Evolutionary conservation across 2,329 filamentous ascomycete genomes (phyloP).

Genomic region (Fusarium caatingaense): DNA sequence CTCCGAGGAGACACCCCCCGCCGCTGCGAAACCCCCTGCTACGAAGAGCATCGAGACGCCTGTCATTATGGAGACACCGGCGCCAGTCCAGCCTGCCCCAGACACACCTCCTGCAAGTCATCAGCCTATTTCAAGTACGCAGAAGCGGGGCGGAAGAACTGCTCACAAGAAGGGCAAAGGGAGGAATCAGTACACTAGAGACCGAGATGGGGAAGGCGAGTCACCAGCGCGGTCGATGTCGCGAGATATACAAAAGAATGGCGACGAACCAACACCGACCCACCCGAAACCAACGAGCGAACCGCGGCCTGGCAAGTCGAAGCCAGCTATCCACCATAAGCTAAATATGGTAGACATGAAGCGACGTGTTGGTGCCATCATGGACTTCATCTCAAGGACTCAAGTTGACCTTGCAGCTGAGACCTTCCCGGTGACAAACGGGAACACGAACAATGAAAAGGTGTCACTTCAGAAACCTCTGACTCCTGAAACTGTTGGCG

Average conservation of each 20-base stretch:
- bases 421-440: constrained; percentile 59
- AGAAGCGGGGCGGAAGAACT: constrained; percentile 70
- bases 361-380: constrained; percentile 82
- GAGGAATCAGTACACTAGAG: constrained; percentile 85
- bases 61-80: constrained; percentile 44
- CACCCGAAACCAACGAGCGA: constrained; percentile 57
- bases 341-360: constrained; percentile 91
- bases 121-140: constrained; percentile 58
- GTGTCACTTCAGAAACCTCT: constrained; percentile 54
- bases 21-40: constrained; percentile 49
- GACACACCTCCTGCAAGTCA: constrained; percentile 60
- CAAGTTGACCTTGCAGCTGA: constrained; percentile 87
- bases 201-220: constrained; percentile 70
- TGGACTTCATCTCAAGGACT: constrained; percentile 90
- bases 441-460: constrained; percentile 54
- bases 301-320: constrained; percentile 66
- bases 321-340: constrained; percentile 68
- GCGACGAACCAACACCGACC: constrained; percentile 50
- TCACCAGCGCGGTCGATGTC: constrained; percentile 68
- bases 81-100: constrained; percentile 47
- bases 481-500: constrained; percentile 41
- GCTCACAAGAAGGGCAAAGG: constrained; percentile 75
- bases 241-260: constrained; percentile 57
- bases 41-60: constrained; percentile 50
- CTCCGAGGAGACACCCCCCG: constrained; percentile 73